These are phyloP conservation scores for Leucogyrophana mollusca DNA, from an alignment of 768 basidiomycete genomes.

Conservation along the genomic window DNA sequence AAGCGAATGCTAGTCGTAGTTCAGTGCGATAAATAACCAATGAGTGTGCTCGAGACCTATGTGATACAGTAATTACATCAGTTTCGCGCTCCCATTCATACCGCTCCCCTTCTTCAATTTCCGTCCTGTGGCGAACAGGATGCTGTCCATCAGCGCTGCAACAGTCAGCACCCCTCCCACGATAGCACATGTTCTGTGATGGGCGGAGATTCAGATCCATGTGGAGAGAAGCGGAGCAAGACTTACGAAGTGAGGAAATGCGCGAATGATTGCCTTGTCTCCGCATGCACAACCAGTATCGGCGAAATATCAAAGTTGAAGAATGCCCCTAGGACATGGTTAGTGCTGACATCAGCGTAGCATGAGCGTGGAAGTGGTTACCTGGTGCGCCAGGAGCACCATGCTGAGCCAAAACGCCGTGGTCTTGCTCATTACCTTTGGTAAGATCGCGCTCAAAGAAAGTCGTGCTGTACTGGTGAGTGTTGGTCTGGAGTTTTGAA, in stretches of 20 bases:
- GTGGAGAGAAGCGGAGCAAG: background rate
- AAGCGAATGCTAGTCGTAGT: too few species aligned
- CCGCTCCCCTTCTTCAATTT: conserved; percentile 61
- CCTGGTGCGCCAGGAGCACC: conserved; percentile 73
- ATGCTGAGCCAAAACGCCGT: conserved; percentile 74
- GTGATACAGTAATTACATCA: conserved; percentile 25
- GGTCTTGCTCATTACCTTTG: conserved; percentile 57
- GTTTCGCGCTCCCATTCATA: conserved; percentile 27
- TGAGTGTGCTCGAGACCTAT: conserved; percentile 6
- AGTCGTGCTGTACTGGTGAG: conserved; percentile 94
- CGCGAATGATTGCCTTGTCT: conserved; percentile 91
- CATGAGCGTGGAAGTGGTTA: conserved; percentile 10
- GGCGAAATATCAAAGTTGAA: conserved; percentile 98
- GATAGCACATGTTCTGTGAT: conserved; percentile 86
- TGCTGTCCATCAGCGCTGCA: conserved; percentile 82
- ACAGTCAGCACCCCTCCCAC: conserved; percentile 97
- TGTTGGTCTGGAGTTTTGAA: conserved; percentile 55
- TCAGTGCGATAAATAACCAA: conserved; percentile 15
- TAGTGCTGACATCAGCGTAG: background rate
- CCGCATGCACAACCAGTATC: conserved; percentile 89
- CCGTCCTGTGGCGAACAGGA: conserved; percentile 80
- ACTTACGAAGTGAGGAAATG: conserved; percentile 97
- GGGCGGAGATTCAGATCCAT: conserved; percentile 1
- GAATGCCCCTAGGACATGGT: conserved; percentile 58
- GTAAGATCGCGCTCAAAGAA: conserved; percentile 92